phyloP scores from a whole-genome alignment of 176 grass and related monocot genomes.

The Areca catechu region DNA sequence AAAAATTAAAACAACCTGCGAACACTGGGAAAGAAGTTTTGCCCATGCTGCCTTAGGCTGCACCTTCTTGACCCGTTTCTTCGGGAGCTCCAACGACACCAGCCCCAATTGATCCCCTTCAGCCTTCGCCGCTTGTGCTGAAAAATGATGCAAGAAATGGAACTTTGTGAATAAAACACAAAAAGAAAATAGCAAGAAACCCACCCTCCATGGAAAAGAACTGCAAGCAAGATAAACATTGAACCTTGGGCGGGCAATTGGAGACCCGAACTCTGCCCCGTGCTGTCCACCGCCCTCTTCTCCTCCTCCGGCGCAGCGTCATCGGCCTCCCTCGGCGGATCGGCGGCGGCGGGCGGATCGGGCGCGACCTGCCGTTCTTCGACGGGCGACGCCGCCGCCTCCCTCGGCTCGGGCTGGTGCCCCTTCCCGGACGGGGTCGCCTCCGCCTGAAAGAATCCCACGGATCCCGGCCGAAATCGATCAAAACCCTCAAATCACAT shows the following conservation, averaged over 20 bases:
- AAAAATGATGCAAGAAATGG: neutral
- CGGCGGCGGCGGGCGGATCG: neutral
- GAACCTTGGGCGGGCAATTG: neutral
- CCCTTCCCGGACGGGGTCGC: constrained; percentile 12
- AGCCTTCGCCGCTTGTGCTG: constrained; percentile 14
- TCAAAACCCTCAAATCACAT: constrained; percentile 15
- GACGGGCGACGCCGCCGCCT: neutral
- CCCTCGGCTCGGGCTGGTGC: neutral
- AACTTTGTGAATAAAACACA: neutral
- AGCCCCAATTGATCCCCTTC: constrained; percentile 22
- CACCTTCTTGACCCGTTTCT: constrained; percentile 21
- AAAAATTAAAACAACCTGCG: constrained; percentile 37
- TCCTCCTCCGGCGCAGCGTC: constrained; percentile 19
- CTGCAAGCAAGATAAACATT: neutral
- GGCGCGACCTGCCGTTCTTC: neutral
- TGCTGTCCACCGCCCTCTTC: neutral
- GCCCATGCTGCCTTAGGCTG: constrained; percentile 56
- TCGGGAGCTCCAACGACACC: neutral
- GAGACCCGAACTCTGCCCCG: neutral
- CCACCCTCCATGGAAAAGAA: neutral
- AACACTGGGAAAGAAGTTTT: constrained; percentile 78
- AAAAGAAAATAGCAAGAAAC: neutral
- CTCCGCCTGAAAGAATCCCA: constrained; percentile 29
- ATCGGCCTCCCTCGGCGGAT: neutral
- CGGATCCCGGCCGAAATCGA: constrained; percentile 28